Evolutionary conservation across 371 early-diverging fungal genomes (phyloP).

Genomic region (Apophysomyces ossiformis): DNA sequence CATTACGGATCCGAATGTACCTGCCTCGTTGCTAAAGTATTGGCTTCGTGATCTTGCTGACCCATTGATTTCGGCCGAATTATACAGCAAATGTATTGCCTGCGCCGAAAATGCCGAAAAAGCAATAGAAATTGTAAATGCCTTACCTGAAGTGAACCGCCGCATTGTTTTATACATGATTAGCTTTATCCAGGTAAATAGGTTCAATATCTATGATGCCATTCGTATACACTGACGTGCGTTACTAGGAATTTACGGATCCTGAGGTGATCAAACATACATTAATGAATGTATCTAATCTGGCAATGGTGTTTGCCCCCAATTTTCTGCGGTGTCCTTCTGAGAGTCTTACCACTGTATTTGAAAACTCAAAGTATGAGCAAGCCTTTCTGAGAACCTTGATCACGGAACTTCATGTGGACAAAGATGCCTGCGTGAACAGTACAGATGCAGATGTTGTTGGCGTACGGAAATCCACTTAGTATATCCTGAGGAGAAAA

Average conservation of each 20-base stretch:
- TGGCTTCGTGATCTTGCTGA: conserved; percentile 95
- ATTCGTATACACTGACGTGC: background rate
- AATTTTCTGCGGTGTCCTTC: conserved; percentile 89
- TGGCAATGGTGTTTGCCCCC: conserved; percentile 97
- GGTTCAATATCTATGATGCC: no score
- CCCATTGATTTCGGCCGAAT: conserved; percentile 86
- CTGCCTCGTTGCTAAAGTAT: conserved; percentile 89
- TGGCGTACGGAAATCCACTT: background rate
- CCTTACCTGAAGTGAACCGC: conserved; percentile 76
- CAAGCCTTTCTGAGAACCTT: conserved; percentile 50
- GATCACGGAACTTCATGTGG: conserved; percentile 30
- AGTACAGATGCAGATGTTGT: conserved; percentile 12
- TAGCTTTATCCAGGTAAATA: conserved; percentile 73
- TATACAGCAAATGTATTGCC: conserved; percentile 75
- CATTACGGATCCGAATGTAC: conserved; percentile 89
- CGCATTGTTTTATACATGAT: conserved; percentile 82
- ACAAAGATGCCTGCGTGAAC: conserved; percentile 33
- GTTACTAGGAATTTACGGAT: conserved; percentile 57
- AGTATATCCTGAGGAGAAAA: background rate
- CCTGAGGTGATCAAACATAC: conserved; percentile 72
- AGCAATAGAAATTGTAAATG: conserved; percentile 66
- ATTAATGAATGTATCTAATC: conserved; percentile 86
- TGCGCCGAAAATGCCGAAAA: conserved; percentile 57
- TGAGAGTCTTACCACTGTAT: conserved; percentile 71
- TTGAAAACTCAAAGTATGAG: conserved; percentile 82